phyloP scores from a whole-genome alignment of 2,329 filamentous ascomycete species.

The Torrubiellomyces zombiae region DNA sequence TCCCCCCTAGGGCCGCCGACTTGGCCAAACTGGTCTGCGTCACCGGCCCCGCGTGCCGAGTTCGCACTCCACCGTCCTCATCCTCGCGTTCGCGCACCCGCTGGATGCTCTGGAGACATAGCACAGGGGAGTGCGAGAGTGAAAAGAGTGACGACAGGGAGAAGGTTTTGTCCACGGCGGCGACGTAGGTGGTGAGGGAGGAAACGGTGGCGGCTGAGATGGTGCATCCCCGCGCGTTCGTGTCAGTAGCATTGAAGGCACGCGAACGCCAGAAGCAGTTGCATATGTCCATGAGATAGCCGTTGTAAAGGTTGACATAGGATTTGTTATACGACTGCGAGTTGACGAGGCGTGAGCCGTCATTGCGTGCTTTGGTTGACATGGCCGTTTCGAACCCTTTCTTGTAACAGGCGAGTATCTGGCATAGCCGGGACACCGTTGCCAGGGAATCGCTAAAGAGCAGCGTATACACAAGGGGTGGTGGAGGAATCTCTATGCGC shows the following conservation, averaged over 20 bases:
- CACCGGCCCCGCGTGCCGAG: slow-evolving; percentile 49
- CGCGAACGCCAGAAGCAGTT: slow-evolving; percentile 67
- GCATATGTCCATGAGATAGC: slow-evolving; percentile 73
- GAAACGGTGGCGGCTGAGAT: slow-evolving; percentile 26
- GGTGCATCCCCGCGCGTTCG: slow-evolving; percentile 42
- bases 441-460: slow-evolving; percentile 48
- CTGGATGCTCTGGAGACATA: slow-evolving; percentile 37
- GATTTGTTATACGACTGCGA: slow-evolving; percentile 33
- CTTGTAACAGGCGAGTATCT: slow-evolving; percentile 57
- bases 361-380: slow-evolving; percentile 14
- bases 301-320: slow-evolving; percentile 59
- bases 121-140: slow-evolving; percentile 39
- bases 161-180: slow-evolving; percentile 27
- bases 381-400: slow-evolving; percentile 52
- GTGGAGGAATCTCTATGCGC: slow-evolving; percentile 51
- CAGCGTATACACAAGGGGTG: slow-evolving; percentile 52
- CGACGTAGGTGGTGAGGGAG: slow-evolving; percentile 30
- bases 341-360: slow-evolving; percentile 12
- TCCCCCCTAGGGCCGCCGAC: slow-evolving; percentile 48
- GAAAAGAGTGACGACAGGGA: slow-evolving; percentile 34
- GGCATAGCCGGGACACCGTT: slow-evolving; percentile 51
- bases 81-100: slow-evolving; percentile 42
- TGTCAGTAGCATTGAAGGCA: slow-evolving; percentile 49
- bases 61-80: slow-evolving; percentile 22
- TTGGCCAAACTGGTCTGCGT: slow-evolving; percentile 47